Conservation (phyloP, 805 yeast genomes). For the Wickerhamiella siamensis region DNA sequence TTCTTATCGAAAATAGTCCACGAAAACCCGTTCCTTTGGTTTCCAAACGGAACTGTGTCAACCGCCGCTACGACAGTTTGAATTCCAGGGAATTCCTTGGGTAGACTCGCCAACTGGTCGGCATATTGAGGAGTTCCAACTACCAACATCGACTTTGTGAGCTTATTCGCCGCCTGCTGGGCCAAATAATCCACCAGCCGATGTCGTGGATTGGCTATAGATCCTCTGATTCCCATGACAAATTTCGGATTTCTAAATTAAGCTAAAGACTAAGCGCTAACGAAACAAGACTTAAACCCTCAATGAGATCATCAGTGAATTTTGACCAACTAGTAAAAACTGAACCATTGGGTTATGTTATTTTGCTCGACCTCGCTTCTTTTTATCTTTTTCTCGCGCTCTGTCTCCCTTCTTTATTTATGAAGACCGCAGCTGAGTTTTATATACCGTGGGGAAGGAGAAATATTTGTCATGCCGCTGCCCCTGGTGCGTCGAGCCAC, state of each 20-base stretch:
- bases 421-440: too few species aligned
- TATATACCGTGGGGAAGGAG: too few species aligned
- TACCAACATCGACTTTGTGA: slow-evolving; percentile 18
- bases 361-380: too few species aligned
- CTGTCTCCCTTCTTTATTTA: too few species aligned
- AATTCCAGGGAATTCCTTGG: slow-evolving; percentile 11
- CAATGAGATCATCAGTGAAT: too few species aligned
- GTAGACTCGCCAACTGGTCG: slow-evolving; percentile 14
- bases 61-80: slow-evolving; percentile 20
- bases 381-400: too few species aligned
- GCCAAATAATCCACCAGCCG: slow-evolving; percentile 12
- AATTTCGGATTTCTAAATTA: background rate
- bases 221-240: slow-evolving; percentile 2
- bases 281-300: too few species aligned
- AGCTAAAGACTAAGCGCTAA: too few species aligned
- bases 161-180: slow-evolving; percentile 13
- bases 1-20: slow-evolving; percentile 13
- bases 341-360: too few species aligned
- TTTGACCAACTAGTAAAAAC: too few species aligned
- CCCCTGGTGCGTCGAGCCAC: background rate
- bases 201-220: slow-evolving; percentile 17
- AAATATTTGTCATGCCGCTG: background rate
- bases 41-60: slow-evolving; percentile 23
- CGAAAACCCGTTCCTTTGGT: slow-evolving; percentile 22
- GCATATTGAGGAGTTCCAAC: slow-evolving; percentile 27